phyloP scores from a whole-genome alignment of 805 yeast genomes.

The Spencermartinsiella europaea region DNA sequence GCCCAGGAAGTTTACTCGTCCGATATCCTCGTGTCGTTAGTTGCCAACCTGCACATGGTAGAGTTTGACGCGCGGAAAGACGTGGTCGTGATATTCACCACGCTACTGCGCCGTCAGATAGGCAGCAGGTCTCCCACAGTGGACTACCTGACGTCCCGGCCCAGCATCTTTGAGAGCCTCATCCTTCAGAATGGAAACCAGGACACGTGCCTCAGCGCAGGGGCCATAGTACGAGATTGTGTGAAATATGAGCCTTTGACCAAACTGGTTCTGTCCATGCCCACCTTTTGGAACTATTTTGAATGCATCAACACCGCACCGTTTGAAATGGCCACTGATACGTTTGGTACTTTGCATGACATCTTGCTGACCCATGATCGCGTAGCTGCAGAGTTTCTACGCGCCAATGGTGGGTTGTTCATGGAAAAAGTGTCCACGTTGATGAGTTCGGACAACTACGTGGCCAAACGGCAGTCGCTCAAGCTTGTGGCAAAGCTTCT shows the following conservation, averaged over 20 bases:
- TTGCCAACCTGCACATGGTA: conserved; percentile 54
- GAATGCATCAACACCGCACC: conserved; percentile 67
- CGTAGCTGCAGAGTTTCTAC: conserved; percentile 66
- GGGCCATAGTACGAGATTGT: conserved; percentile 79
- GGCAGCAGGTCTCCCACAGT: conserved; percentile 81
- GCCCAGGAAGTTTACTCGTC: conserved; percentile 74
- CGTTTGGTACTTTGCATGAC: conserved; percentile 71
- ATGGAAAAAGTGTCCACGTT: conserved; percentile 59
- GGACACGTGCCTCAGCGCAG: conserved; percentile 68
- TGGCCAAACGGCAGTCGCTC: conserved; percentile 85
- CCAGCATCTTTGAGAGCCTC: conserved; percentile 57
- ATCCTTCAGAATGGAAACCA: conserved; percentile 68
- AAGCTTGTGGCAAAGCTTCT: conserved; percentile 67
- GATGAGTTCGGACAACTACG: conserved; percentile 76
- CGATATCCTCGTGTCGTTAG: conserved; percentile 60
- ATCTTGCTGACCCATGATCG: conserved; percentile 65
- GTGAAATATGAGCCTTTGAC: conserved; percentile 71
- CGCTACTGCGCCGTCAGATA: conserved; percentile 70
- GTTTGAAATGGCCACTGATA: conserved; percentile 88
- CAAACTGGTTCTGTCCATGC: conserved; percentile 51
- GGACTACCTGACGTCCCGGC: conserved; percentile 67
- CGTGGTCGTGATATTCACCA: conserved; percentile 64
- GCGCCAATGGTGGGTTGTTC: conserved; percentile 51
- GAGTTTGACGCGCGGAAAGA: conserved; percentile 91
- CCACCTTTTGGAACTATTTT: conserved; percentile 76